These are phyloP conservation scores for Fusarium compactum DNA, from an alignment of 2,329 filamentous ascomycete genomes.

Conservation along the genomic window DNA sequence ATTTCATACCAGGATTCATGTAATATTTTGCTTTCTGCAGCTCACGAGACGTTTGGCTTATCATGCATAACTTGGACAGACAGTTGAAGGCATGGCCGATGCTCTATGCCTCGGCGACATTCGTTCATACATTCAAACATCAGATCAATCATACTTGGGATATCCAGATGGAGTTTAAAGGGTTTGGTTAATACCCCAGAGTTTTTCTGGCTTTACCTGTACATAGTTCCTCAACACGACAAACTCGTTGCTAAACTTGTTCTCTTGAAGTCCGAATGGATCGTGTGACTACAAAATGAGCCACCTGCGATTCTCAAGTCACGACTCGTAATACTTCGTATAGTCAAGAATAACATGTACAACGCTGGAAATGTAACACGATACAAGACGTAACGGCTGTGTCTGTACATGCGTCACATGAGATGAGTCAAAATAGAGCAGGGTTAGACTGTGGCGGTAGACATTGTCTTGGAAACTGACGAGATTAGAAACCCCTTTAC, in stretches of 20 bases:
- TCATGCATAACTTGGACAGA: conserved; percentile 23
- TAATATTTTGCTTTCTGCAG: conserved; percentile 25
- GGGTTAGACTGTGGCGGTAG: not conserved
- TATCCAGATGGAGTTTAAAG: conserved; percentile 17
- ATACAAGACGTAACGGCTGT: not conserved
- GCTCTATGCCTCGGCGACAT: conserved; percentile 1
- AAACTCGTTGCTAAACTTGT: conserved; percentile 20
- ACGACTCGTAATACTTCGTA: not conserved
- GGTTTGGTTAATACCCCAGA: conserved; percentile 23
- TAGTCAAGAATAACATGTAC: not conserved
- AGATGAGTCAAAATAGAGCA: not conserved
- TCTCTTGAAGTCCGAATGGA: not conserved
- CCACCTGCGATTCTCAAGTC: not conserved
- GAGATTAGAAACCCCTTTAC: not conserved
- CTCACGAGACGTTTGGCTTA: conserved; percentile 38
- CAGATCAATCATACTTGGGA: not conserved
- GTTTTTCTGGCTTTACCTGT: conserved; percentile 28
- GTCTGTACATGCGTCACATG: not conserved
- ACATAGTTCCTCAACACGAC: conserved; percentile 42
- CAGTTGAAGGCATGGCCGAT: not conserved
- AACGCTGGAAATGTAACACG: not conserved
- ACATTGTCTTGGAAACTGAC: not conserved
- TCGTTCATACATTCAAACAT: conserved; percentile 15
- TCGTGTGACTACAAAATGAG: not conserved
- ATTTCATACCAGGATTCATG: conserved; percentile 22